Evolutionary conservation across 2,329 filamentous ascomycete species (phyloP), one percentile per base, ranked within the genome.

Genomic region (Erysiphe pulchra): DNA sequence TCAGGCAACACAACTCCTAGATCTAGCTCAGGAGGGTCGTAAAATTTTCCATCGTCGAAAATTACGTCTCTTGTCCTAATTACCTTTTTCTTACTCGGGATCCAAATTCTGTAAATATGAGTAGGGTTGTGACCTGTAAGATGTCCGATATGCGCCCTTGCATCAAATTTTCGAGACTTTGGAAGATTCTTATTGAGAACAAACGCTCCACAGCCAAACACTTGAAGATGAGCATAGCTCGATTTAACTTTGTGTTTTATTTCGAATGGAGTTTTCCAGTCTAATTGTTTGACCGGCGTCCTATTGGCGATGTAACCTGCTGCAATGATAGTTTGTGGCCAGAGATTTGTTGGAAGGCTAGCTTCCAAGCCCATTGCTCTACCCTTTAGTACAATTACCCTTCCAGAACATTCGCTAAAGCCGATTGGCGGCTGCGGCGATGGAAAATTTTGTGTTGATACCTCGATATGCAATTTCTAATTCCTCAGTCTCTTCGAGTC

Each of bases 191-290:
- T 44, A 34, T 34, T 18, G 28, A 44, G 16, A 12, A n/a, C 42
- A 34, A 7, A 44, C 2, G 42, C 42, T 36, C 42, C 6, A 28
- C 31, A 44, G 24, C 42, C 32, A 44, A 37, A 37, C 5, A 44
- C 42, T 20, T 44, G 42, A 16, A 36, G 16, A 28, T 44, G 42
- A 24, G 42, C 31, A 30, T 44, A 44, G 17, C 32, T 44, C 28
- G 42, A 32, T 32, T 44, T 37, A 32, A 44, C 18, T 4, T 14
- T 18, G 17, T 44, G 32, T 10, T 36, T 14, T 24, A 44, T 37
- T 17, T 44, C 17, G 14, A 44, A 44, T 10, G 42, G 42, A 4
- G 42, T 44, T n/a, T 44, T 44, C 42, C 42, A 44, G 11, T n/a
- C 18, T 30, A 36, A 37, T 44, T 44, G 31, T 36, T 17, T 20